phyloP scores from a whole-genome alignment of 2,329 filamentous ascomycete species.

The Lasiodiplodia sp. region DNA sequence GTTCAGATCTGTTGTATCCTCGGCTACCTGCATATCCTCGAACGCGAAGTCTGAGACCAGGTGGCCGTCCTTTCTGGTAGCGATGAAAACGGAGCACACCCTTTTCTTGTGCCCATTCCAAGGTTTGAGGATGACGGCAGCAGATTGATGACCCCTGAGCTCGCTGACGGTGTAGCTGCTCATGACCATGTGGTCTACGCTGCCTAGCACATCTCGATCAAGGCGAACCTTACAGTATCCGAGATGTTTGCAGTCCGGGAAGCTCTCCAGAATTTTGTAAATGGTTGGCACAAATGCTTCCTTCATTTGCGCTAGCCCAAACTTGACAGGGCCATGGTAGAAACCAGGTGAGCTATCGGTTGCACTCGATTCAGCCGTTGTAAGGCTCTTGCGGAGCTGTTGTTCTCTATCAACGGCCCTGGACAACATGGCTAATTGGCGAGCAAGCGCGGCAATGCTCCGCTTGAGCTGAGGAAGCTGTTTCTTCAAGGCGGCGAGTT shows the following conservation, averaged over 20 bases:
- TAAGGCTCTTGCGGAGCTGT: no score
- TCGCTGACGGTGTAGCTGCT: background rate
- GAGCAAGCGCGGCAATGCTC: no score
- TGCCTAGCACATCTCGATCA: background rate
- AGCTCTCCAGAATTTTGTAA: background rate
- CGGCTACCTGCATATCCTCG: background rate
- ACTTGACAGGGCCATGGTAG: background rate
- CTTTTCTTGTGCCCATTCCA: background rate
- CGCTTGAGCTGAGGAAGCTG: no score
- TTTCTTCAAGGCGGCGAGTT: no score
- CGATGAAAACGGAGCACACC: conserved; percentile 2
- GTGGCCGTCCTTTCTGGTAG: background rate
- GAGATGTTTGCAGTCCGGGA: background rate
- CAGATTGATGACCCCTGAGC: background rate
- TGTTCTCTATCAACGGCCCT: no score
- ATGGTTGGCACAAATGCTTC: background rate
- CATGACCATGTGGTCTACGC: background rate
- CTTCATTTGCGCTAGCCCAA: background rate
- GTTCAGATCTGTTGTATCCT: background rate
- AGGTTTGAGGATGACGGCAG: background rate
- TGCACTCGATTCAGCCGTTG: no score
- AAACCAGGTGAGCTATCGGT: no score
- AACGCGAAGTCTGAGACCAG: no score
- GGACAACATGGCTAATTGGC: no score
- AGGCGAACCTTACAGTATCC: background rate